A percentile compares a stretch with the other conserved stretches of the same genome.
phyloP scores from a whole-genome alignment of 352 stramenopile species.

The Elongisporangium anandrum region DNA sequence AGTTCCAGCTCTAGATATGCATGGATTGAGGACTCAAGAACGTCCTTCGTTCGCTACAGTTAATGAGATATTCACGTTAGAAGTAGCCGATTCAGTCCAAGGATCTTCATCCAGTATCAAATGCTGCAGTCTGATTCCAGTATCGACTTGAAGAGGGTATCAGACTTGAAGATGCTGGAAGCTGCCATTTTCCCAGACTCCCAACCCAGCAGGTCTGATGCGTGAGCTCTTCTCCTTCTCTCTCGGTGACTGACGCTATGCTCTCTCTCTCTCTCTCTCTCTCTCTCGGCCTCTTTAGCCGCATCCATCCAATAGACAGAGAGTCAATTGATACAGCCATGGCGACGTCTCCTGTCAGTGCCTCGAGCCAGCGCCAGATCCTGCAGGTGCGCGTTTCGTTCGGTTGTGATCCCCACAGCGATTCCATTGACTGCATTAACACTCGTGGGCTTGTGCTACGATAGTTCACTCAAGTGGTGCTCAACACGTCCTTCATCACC shows the following conservation, averaged over 20 bases:
- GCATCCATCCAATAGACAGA: background rate
- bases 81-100: too few relatives aligned
- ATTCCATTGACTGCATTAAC: too few relatives aligned
- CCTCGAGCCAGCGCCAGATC: slow-evolving; percentile 21
- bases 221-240: too few relatives aligned
- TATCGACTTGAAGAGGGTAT: slow-evolving; percentile 1
- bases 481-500: slow-evolving; percentile 52
- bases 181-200: too few relatives aligned
- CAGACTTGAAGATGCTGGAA: background rate
- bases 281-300: too few relatives aligned
- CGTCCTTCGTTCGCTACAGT: too few relatives aligned
- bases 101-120: background rate
- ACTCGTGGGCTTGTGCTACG: background rate
- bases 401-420: background rate
- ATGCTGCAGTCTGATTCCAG: background rate
- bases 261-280: too few relatives aligned
- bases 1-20: too few relatives aligned
- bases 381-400: slow-evolving; percentile 17
- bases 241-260: too few relatives aligned
- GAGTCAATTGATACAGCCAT: slow-evolving; percentile 9
- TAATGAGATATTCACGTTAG: too few relatives aligned
- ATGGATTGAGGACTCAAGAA: background rate
- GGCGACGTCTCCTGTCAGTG: slow-evolving; percentile 25
- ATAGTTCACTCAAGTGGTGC: slow-evolving; percentile 44
- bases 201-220: too few relatives aligned